These are phyloP conservation scores for Boletellus emodensis DNA, from an alignment of 768 basidiomycete genomes.

Conservation along the genomic window DNA sequence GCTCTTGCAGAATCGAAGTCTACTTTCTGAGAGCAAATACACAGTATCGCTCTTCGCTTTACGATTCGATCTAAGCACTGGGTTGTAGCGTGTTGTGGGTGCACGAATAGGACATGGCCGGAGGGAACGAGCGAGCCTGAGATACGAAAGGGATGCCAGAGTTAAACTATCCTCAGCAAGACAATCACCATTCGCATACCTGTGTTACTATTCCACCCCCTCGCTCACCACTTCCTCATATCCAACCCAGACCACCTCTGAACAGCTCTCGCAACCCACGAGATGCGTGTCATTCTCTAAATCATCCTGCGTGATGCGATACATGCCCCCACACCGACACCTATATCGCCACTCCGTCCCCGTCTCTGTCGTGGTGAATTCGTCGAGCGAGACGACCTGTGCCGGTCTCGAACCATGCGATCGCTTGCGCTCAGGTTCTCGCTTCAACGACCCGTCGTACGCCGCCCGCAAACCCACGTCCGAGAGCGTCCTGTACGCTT, in stretches of 20 bases:
- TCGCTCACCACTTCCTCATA: constrained; percentile 60
- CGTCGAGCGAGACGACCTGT: constrained; percentile 73
- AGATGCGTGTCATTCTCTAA: constrained; percentile 74
- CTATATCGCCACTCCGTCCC: constrained; percentile 46
- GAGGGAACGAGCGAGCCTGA: too few relatives aligned
- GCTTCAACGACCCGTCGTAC: constrained; percentile 42
- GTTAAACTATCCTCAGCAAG: too few relatives aligned
- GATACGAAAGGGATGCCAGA: background rate
- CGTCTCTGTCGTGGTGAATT: constrained; percentile 38
- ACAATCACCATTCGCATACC: background rate
- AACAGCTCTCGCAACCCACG: constrained; percentile 69
- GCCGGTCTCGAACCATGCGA: constrained; percentile 60
- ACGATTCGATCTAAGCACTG: too few relatives aligned
- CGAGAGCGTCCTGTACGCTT: constrained; percentile 64
- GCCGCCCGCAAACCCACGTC: constrained; percentile 42
- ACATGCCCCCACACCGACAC: constrained; percentile 74
- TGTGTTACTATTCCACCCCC: constrained; percentile 12
- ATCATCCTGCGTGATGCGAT: constrained; percentile 51
- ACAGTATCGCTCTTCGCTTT: too few relatives aligned
- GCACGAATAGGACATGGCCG: too few relatives aligned
- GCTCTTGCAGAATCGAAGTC: too few relatives aligned
- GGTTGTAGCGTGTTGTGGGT: too few relatives aligned
- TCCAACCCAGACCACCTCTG: constrained; percentile 83
- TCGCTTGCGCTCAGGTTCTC: background rate
- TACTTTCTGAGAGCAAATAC: too few relatives aligned